A percentile compares a stretch with the other conserved stretches of the same genome.
Evolutionary conservation across 139 green algal species (phyloP).

Genomic region (Trebouxia sp.): DNA sequence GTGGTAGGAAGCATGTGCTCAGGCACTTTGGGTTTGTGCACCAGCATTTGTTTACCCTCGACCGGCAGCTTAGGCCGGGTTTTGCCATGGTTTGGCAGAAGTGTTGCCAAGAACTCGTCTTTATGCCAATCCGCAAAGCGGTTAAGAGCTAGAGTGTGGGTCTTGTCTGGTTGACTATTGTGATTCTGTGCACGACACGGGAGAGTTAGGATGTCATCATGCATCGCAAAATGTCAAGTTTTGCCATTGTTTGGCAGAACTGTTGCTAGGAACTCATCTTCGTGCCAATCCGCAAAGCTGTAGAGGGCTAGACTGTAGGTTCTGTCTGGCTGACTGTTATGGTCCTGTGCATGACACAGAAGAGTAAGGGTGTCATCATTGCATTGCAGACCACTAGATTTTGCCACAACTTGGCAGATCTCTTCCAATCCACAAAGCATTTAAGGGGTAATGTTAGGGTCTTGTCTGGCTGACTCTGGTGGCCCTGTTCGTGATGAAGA

Average conservation of each 20-base stretch:
- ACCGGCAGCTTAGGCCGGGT: background rate
- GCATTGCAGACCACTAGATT: too few relatives aligned
- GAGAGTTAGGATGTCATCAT: too few relatives aligned
- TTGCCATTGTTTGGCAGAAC: constrained; percentile 37
- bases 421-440: constrained; percentile 54
- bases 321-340: background rate
- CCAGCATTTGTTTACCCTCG: background rate
- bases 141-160: constrained; percentile 47
- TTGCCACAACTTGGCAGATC: constrained; percentile 36
- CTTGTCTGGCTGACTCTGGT: background rate
- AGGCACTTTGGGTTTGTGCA: constrained; percentile 34
- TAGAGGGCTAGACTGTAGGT: constrained; percentile 46
- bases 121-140: constrained; percentile 55
- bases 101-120: constrained; percentile 46
- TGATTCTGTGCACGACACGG: background rate
- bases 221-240: too few relatives aligned
- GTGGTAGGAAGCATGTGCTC: constrained; percentile 39
- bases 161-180: background rate
- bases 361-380: too few relatives aligned
- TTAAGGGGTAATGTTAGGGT: constrained; percentile 45
- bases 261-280: constrained; percentile 46
- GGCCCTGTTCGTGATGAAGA: background rate
- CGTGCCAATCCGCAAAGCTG: constrained; percentile 55
- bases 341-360: background rate
- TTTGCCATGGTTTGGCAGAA: constrained; percentile 37